phyloP scores from a whole-genome alignment of 2,329 filamentous ascomycete genomes.

The Nigrospora oryzae region DNA sequence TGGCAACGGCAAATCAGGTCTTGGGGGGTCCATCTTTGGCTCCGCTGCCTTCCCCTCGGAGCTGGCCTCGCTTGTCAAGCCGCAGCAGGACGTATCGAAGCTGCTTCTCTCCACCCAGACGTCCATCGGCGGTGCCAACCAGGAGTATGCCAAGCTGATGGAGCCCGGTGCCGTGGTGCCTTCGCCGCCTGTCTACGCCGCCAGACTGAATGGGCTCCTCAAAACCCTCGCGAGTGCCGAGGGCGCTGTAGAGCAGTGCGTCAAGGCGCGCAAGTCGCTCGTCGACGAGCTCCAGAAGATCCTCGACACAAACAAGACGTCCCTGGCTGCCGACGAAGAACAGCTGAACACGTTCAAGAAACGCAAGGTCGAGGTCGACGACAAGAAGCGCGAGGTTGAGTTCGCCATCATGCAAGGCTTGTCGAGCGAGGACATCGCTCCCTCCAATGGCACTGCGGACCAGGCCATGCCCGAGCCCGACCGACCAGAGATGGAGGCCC shows the following conservation, averaged over 20 bases:
- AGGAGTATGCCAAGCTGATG: constrained; percentile 78
- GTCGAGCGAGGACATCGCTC: constrained; percentile 45
- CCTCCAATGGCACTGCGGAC: constrained; percentile 34
- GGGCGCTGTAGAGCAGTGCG: constrained; percentile 78
- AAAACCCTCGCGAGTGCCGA: constrained; percentile 85
- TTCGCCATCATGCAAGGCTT: constrained; percentile 83
- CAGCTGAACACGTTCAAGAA: constrained; percentile 54
- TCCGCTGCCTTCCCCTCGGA: constrained; percentile 61
- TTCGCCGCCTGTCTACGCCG: constrained; percentile 83
- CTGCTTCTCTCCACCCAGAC: constrained; percentile 59
- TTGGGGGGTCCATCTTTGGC: constrained; percentile 60
- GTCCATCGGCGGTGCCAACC: constrained; percentile 60
- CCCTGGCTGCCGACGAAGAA: constrained; percentile 61
- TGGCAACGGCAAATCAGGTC: constrained; percentile 40
- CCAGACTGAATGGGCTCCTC: constrained; percentile 79
- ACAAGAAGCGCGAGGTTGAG: constrained; percentile 82
- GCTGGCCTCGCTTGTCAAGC: constrained; percentile 63
- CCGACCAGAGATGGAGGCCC: constrained; percentile 73
- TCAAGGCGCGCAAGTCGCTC: constrained; percentile 73
- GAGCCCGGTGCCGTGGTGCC: constrained; percentile 62
- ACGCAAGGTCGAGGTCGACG: constrained; percentile 66
- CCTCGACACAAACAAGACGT: constrained; percentile 62
- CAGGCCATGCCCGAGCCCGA: constrained; percentile 50
- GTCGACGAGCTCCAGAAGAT: constrained; percentile 77
- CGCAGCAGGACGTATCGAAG: constrained; percentile 68